Percentiles rank a stretch among this genome's conserved stretches.
Conservation (phyloP, 495 filamentous ascomycete genomes). For the Penicillium egyptiacum region DNA sequence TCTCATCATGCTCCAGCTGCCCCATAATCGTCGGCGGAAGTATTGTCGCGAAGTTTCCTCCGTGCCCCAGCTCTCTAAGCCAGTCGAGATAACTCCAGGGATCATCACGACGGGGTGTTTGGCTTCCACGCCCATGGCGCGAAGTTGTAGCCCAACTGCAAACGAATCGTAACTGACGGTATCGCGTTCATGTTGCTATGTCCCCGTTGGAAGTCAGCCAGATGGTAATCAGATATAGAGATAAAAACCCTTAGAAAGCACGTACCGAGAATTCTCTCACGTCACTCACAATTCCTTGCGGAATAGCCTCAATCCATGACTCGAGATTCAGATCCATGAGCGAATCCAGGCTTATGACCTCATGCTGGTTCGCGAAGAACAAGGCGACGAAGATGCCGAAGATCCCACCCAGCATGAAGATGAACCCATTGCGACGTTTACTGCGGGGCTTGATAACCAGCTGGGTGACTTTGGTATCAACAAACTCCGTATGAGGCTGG, state of each 20-base stretch:
- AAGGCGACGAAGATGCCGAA: slow-evolving; percentile 80
- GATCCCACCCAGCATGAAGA: slow-evolving; percentile 79
- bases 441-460: slow-evolving; percentile 51
- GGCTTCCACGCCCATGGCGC: slow-evolving; percentile 77
- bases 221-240: background rate
- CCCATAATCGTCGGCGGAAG: slow-evolving; percentile 92
- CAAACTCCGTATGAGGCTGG: slow-evolving; percentile 27
- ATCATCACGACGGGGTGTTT: slow-evolving; percentile 94
- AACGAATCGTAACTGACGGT: slow-evolving; percentile 92
- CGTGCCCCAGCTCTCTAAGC: slow-evolving; percentile 95
- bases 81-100: slow-evolving; percentile 95
- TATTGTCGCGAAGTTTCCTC: slow-evolving; percentile 77
- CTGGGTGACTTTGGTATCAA: slow-evolving; percentile 35
- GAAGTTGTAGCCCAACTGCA: slow-evolving; percentile 77
- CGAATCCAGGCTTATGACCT: slow-evolving; percentile 78
- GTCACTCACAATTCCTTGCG: slow-evolving; percentile 77
- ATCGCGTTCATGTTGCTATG: slow-evolving; percentile 78
- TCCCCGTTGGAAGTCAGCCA: slow-evolving; percentile 2
- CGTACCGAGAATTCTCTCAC: slow-evolving; percentile 77
- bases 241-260: background rate
- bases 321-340: slow-evolving; percentile 83
- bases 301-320: slow-evolving; percentile 75
- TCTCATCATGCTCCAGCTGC: slow-evolving; percentile 97
- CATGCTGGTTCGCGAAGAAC: slow-evolving; percentile 81
- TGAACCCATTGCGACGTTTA: slow-evolving; percentile 72